Base-by-base conservation (phyloP, 2,329 filamentous ascomycete genomes). In the Epichloe bromicola region DNA sequence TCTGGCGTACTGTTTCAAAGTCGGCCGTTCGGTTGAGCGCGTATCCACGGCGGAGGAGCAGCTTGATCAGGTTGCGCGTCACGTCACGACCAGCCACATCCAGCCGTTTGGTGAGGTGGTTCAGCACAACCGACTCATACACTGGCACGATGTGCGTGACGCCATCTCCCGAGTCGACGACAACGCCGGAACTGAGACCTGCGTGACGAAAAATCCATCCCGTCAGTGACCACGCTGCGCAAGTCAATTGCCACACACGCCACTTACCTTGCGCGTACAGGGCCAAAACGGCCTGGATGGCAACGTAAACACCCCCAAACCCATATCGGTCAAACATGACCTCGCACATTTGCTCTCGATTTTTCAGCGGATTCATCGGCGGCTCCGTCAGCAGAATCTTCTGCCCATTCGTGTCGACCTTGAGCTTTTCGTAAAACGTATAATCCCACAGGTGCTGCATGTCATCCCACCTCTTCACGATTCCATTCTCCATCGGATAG, bases 371-470 rank as follows among this genome's bases (percentile, higher is more conserved):
- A 71, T 98, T 97, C 86, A 97, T 93, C 15, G 93, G 93, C 37
- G 93, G 91, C 71, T 98, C 93, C 45, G 91, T 97, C 60, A 97
- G 79, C 57, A 98, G 80, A 67, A 98, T 97, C 79, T 98, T 98
- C 70, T 90, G 88, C 58, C 88, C 91, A 20, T 80, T 81, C 2
- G 93, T 82, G 67, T 97, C 87, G 60, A 98, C 76, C 69, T 89
- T 82, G 80, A 98, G 87, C 80, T 97, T 97, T 69, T 98, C 91
- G 70, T 80, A 85, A 70, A 98, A 98, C 23, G 93, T 98, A 69
- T 94, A 97, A 73, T 98, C 91, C 93, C 93, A 98, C 51, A 98
- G 83, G 66, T 97, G 91, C 74, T 95, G 88, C 93, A 98, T 98
- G 70, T 98, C 93, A 61, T 98, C 93, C 93, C 93, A 98, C 66